Percentiles rank a stretch among this genome's conserved stretches.
Conservation (phyloP, 768 basidiomycete genomes). For the Hygrophorus pudorinus region DNA sequence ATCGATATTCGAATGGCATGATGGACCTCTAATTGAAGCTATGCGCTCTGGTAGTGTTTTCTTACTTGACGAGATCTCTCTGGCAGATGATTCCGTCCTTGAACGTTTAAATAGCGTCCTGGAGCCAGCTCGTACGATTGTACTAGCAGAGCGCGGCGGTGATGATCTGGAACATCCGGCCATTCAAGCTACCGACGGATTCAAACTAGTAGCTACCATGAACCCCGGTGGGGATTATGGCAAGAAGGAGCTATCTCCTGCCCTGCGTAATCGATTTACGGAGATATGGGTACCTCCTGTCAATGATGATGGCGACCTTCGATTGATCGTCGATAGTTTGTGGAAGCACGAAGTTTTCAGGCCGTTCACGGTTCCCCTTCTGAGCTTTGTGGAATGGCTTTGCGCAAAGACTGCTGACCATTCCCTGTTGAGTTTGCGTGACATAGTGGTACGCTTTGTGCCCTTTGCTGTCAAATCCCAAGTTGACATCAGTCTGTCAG, state of each 20-base stretch:
- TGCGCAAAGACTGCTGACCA: conserved; percentile 47
- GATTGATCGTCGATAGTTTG: conserved; percentile 61
- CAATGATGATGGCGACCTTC: conserved; percentile 60
- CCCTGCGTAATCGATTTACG: conserved; percentile 93
- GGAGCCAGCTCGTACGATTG: conserved; percentile 81
- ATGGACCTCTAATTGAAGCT: conserved; percentile 90
- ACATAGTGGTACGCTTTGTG: conserved; percentile 66
- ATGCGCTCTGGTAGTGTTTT: conserved; percentile 84
- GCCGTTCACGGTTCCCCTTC: conserved; percentile 46
- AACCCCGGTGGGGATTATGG: conserved; percentile 99
- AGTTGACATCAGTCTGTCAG: conserved; percentile 27
- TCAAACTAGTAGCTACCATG: conserved; percentile 96
- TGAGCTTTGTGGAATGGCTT: conserved; percentile 82
- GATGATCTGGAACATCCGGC: conserved; percentile 55
- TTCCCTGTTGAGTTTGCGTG: conserved; percentile 69
- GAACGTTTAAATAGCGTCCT: conserved; percentile 95
- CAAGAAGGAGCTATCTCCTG: conserved; percentile 97
- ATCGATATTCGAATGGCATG: conserved; percentile 94
- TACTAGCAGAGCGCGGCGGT: conserved; percentile 89
- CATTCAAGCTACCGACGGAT: conserved; percentile 53
- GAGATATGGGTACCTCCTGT: conserved; percentile 97
- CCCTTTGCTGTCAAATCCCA: background rate
- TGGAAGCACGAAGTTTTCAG: conserved; percentile 53
- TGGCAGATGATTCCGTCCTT: conserved; percentile 96
- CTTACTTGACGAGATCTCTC: conserved; percentile 91